Evolutionary conservation across 2,329 filamentous ascomycete species (phyloP).

Genomic region (Aspergillus pseudoglaucus): DNA sequence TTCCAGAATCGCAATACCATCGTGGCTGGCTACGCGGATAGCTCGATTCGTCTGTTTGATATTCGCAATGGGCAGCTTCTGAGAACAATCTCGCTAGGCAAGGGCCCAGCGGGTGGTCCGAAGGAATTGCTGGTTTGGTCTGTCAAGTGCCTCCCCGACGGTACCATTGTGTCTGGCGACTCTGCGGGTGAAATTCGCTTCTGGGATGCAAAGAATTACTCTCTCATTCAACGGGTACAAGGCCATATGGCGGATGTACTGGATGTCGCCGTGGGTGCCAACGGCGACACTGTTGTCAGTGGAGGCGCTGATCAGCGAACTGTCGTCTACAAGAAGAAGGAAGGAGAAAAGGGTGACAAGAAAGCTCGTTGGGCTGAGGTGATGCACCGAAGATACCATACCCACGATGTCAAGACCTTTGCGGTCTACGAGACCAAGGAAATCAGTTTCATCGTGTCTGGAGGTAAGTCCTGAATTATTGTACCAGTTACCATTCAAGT

Average conservation of each 20-base stretch:
- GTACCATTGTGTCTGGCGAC: slow-evolving; percentile 89
- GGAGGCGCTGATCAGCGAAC: slow-evolving; percentile 88
- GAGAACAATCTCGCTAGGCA: slow-evolving; percentile 78
- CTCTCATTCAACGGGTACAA: slow-evolving; percentile 76
- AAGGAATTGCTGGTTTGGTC: slow-evolving; percentile 91
- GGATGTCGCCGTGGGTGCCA: slow-evolving; percentile 72
- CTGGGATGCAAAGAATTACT: slow-evolving; percentile 90
- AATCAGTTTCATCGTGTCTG: slow-evolving; percentile 82
- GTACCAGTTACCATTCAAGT: slow-evolving; percentile 5
- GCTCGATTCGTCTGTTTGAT: slow-evolving; percentile 87
- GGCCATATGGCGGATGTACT: slow-evolving; percentile 86
- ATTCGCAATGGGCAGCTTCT: slow-evolving; percentile 69
- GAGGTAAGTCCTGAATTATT: slow-evolving; percentile 55
- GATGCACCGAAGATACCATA: slow-evolving; percentile 80
- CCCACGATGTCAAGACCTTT: slow-evolving; percentile 93
- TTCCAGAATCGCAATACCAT: slow-evolving; percentile 80
- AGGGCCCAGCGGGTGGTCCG: slow-evolving; percentile 66
- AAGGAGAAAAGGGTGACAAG: slow-evolving; percentile 45
- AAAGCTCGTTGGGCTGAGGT: slow-evolving; percentile 71
- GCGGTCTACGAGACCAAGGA: slow-evolving; percentile 77
- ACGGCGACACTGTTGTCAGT: slow-evolving; percentile 77
- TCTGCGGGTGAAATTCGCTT: slow-evolving; percentile 89
- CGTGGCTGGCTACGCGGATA: slow-evolving; percentile 91
- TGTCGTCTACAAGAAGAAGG: slow-evolving; percentile 66
- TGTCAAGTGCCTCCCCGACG: slow-evolving; percentile 78